Evolutionary conservation across 1,284 basidiomycete genomes (phyloP).

Genomic region (Peniophora sp.): DNA sequence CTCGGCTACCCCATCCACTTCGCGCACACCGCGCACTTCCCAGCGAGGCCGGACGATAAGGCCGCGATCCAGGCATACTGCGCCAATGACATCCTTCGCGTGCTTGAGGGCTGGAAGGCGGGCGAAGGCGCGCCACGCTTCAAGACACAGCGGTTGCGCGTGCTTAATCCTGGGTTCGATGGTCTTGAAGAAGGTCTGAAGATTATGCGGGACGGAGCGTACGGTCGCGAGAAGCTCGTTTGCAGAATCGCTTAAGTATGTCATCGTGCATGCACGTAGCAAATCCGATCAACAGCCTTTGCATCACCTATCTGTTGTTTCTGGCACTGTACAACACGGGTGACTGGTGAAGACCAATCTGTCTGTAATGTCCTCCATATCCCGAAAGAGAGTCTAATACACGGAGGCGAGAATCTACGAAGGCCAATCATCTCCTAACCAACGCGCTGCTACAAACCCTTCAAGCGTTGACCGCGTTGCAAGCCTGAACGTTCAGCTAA

Average conservation of each 20-base stretch:
- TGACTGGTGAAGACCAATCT: too few relatives aligned
- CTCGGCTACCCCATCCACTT: conserved; percentile 6
- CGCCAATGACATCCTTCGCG: neutral
- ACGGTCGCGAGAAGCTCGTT: neutral
- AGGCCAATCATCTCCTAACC: too few relatives aligned
- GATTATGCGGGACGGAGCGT: neutral
- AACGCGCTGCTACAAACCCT: too few relatives aligned
- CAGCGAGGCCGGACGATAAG: neutral
- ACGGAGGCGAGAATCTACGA: too few relatives aligned
- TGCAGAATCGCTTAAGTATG: neutral
- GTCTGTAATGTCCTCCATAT: too few relatives aligned
- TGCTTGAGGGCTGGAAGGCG: neutral
- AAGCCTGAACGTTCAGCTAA: too few relatives aligned
- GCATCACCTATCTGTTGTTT: too few relatives aligned
- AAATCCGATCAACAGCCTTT: too few relatives aligned
- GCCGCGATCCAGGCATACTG: neutral
- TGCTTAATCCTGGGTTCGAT: neutral
- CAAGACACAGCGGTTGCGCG: neutral
- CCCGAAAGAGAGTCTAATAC: too few relatives aligned
- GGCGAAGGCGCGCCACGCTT: neutral
- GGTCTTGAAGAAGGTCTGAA: neutral
- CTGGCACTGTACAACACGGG: too few relatives aligned
- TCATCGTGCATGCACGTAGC: too few relatives aligned
- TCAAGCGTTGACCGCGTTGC: too few relatives aligned
- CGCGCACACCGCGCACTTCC: neutral